Conservation (phyloP, 441 rosid species). For the Hura crepitans region DNA sequence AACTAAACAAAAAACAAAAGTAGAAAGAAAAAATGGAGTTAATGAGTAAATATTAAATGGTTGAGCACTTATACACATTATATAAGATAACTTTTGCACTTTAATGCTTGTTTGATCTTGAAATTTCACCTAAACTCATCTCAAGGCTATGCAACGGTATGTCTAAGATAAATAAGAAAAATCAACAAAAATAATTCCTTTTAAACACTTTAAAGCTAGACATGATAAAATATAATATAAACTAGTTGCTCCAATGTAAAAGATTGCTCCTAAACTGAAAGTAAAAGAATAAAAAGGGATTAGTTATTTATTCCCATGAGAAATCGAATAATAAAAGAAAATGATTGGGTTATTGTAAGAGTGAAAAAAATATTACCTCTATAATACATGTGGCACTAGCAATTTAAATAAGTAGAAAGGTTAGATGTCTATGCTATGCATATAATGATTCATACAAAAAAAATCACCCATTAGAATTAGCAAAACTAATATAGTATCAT, state of each 20-base stretch:
- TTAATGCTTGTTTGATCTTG: neutral
- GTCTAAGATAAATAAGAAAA: neutral
- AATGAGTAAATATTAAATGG: neutral
- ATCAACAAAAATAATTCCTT: no score
- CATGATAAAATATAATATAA: no score
- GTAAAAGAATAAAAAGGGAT: conserved; percentile 62
- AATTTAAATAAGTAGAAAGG: neutral
- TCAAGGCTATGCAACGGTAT: neutral
- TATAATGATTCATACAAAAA: neutral
- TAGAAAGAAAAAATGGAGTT: no score
- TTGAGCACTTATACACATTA: neutral
- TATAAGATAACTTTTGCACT: neutral
- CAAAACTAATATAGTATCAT: neutral
- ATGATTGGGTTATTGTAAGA: conserved; percentile 5
- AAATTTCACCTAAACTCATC: neutral
- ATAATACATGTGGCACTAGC: neutral
- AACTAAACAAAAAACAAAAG: no score
- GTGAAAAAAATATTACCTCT: neutral
- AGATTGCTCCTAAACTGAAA: conserved; percentile 67
- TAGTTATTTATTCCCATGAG: conserved; percentile 77
- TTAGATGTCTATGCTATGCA: neutral
- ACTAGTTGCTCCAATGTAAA: conserved; percentile 86
- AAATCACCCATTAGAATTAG: no score
- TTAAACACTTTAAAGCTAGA: no score
- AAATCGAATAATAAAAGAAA: conserved; percentile 49